These are phyloP conservation scores for Wickerhamomyces mucosus DNA, from an alignment of 805 yeast genomes.

Conservation along the genomic window DNA sequence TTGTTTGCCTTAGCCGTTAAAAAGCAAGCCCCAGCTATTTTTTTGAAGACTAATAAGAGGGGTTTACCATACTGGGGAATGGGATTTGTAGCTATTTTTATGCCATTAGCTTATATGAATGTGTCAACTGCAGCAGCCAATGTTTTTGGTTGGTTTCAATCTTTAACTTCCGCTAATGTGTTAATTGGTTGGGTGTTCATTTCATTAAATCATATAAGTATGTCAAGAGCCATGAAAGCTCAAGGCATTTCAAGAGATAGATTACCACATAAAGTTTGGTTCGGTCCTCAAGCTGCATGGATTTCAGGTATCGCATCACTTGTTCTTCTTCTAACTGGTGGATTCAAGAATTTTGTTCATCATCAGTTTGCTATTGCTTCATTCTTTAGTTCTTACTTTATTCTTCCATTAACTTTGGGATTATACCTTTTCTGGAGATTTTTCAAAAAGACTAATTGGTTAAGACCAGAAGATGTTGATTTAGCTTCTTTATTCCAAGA, in stretches of 20 bases:
- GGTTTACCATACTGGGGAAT: constrained; percentile 24
- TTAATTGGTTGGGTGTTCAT: constrained; percentile 23
- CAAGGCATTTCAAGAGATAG: constrained; percentile 19
- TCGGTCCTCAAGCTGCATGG: constrained; percentile 21
- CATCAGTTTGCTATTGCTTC: constrained; percentile 17
- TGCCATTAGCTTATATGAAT: constrained; percentile 27
- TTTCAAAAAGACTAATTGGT: constrained; percentile 21
- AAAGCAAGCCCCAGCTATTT: constrained; percentile 27
- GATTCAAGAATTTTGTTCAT: constrained; percentile 24
- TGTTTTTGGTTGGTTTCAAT: constrained; percentile 26
- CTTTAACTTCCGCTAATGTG: constrained; percentile 20
- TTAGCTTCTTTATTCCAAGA: constrained; percentile 23
- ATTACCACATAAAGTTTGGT: constrained; percentile 6
- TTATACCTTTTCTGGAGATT: constrained; percentile 24
- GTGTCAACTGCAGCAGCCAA: constrained; percentile 18
- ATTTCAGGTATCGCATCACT: constrained; percentile 18
- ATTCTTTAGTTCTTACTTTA: constrained; percentile 9
- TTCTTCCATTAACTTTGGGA: constrained; percentile 19
- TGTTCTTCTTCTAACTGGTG: constrained; percentile 25
- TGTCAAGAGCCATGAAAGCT: constrained; percentile 27
- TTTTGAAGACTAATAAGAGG: constrained; percentile 21
- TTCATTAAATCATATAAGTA: constrained; percentile 21
- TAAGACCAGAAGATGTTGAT: constrained; percentile 31
- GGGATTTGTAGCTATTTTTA: constrained; percentile 16
- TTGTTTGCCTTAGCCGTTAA: constrained; percentile 27